phyloP scores from a whole-genome alignment of 306 rosid genomes.

The Parietaria judaica region DNA sequence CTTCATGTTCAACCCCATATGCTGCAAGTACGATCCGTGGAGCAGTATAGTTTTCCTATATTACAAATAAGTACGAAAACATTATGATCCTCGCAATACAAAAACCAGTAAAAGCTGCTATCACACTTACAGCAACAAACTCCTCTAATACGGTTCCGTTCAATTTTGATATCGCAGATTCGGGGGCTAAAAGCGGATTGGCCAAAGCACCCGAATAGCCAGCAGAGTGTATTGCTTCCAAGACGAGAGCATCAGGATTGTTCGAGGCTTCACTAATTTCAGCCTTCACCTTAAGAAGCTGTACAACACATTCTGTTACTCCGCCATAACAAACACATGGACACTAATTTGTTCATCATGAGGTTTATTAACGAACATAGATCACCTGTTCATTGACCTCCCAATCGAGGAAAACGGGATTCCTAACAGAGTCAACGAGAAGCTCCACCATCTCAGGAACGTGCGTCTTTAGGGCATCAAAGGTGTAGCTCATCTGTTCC shows the following conservation, averaged over 20 bases:
- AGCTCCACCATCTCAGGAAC: slow-evolving; percentile 94
- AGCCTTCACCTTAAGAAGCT: slow-evolving; percentile 70
- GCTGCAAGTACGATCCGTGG: slow-evolving; percentile 80
- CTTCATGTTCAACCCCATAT: slow-evolving; percentile 90
- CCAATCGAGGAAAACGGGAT: slow-evolving; percentile 88
- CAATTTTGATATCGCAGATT: slow-evolving; percentile 51
- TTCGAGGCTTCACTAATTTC: slow-evolving; percentile 72
- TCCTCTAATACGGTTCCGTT: slow-evolving; percentile 62
- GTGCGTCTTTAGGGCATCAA: slow-evolving; percentile 75
- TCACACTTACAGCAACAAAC: slow-evolving; percentile 73
- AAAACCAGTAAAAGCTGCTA: background rate
- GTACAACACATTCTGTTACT: slow-evolving; percentile 11
- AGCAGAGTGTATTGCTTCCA: slow-evolving; percentile 84
- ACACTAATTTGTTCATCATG: background rate
- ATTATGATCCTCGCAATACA: background rate
- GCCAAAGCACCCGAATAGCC: slow-evolving; percentile 88
- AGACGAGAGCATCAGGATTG: slow-evolving; percentile 71
- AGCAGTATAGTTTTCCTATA: slow-evolving; percentile 83
- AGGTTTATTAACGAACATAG: background rate
- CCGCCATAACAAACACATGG: background rate
- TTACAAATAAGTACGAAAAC: slow-evolving; percentile 13
- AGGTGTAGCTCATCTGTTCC: slow-evolving; percentile 93
- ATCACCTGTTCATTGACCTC: slow-evolving; percentile 88
- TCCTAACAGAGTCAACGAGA: slow-evolving; percentile 68
- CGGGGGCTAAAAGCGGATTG: slow-evolving; percentile 73